Conservation (phyloP, 371 early-diverging fungal species). For the Enteropsectra breve region DNA sequence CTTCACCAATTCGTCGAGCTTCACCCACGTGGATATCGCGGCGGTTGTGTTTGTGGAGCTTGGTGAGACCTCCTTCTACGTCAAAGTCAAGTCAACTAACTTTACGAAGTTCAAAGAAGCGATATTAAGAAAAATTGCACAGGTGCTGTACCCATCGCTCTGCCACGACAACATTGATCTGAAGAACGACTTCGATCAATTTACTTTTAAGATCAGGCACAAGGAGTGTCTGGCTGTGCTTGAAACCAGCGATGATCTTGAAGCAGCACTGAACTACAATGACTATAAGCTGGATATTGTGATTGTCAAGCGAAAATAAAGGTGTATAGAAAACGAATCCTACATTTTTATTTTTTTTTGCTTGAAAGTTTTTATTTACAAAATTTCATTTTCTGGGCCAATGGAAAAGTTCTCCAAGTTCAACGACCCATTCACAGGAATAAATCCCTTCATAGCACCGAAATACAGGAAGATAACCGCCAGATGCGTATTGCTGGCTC, state of each 20-base stretch:
- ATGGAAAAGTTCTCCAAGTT: conserved; percentile 57
- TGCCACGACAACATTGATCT: conserved; percentile 1
- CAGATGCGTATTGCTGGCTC: background rate
- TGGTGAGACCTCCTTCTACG: conserved; percentile 9
- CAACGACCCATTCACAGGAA: conserved; percentile 52
- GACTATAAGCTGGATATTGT: conserved; percentile 1
- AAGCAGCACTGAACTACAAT: conserved; percentile 19
- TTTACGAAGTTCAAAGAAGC: conserved; percentile 4
- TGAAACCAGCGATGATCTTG: conserved; percentile 24
- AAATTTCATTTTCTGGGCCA: background rate
- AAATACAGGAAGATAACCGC: conserved; percentile 4
- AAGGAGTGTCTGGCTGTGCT: background rate
- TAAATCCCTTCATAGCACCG: conserved; percentile 52
- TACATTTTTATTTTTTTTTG: too few species aligned
- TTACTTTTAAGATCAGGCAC: conserved; percentile 1
- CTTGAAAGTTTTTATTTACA: too few species aligned
- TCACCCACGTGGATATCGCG: background rate
- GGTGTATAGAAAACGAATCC: too few species aligned
- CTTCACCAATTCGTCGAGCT: background rate
- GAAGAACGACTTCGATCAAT: background rate
- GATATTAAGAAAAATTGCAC: conserved; percentile 16
- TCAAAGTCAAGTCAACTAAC: conserved; percentile 7
- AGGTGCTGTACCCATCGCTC: conserved; percentile 28
- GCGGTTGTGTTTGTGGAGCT: conserved; percentile 14
- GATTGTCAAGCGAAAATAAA: too few species aligned